Base-by-base conservation (phyloP, 1,284 basidiomycete genomes). In the Cutaneotrichosporon curvatum region DNA sequence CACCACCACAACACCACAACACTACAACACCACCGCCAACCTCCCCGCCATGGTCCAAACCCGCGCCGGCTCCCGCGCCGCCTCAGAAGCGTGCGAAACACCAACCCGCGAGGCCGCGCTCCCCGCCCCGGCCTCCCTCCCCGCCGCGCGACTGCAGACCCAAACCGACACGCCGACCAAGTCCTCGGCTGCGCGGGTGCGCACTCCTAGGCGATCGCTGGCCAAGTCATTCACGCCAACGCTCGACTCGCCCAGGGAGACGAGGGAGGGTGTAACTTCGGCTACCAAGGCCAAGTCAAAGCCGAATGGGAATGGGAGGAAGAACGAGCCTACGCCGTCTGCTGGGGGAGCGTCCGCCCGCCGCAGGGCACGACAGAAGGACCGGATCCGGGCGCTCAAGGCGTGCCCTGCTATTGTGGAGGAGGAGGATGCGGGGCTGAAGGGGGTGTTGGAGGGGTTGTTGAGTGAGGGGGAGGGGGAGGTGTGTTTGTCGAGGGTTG, bases 11-110 rank as follows among this genome's bases (percentile, higher is more conserved):
- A 28, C 25, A 28, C 25, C 25, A 28, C 7, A 28, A 28, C 25
- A 28, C 12, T 12, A 28, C n/a, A 37, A 21, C 36, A 19, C 20
- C 36, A 20, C 16, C 36, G 5, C 19, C 36, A 12, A 37, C 19
- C 36, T 21, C 18, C 19, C 9, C 36, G 20, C 30, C 30, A 51
- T 51, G 50, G 50, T 51, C 28, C 40, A 45, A 30, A 51, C 50
- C 12, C 45, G 45, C 23, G 35, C 46, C 9, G 40, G 40, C 16
- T 51, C 50, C 16, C 45, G 50, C 28, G 38, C 42, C 16, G 34
- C 50, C 8, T 44, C 45, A 16, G 50, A 51, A 34, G 18, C 36
- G 10, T 36, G 43, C 37, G 35, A 25, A 10, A 46, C 48, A 25
- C 48, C 48, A 19, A 37, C 37, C 4, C 23, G 35, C 11, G n/a